phyloP scores from a whole-genome alignment of 768 basidiomycete species.

The Termitomyces sp. region DNA sequence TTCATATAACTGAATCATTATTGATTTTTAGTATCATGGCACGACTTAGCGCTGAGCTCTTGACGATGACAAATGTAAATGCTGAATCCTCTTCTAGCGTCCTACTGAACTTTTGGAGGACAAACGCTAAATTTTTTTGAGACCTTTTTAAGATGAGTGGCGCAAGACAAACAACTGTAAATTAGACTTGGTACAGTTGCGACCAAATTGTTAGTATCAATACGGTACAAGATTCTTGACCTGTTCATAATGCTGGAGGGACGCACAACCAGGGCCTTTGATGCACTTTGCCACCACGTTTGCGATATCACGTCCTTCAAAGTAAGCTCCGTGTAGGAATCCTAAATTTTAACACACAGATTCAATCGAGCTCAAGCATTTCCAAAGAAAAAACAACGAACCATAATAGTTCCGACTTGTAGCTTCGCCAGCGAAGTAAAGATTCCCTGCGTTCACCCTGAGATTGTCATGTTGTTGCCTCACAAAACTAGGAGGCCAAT shows the following conservation, averaged over 20 bases:
- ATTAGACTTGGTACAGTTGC: too few species aligned
- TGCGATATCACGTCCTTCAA: conserved; percentile 45
- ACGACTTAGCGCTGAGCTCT: too few species aligned
- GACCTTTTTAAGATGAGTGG: too few species aligned
- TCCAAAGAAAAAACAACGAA: conserved; percentile 14
- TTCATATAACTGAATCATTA: too few species aligned
- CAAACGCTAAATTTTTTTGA: too few species aligned
- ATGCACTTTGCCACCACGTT: conserved; percentile 40
- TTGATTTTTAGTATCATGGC: too few species aligned
- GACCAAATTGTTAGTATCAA: too few species aligned
- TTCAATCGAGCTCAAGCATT: background rate
- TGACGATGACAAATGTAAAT: too few species aligned
- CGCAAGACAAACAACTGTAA: too few species aligned
- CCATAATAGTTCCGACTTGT: conserved; percentile 58
- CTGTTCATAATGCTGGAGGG: conserved; percentile 19
- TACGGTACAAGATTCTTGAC: conserved; percentile 25
- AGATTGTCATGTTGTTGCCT: conserved; percentile 53
- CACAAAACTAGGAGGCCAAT: conserved; percentile 65
- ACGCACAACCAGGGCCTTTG: conserved; percentile 15
- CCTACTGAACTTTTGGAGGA: too few species aligned
- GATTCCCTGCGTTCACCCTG: conserved; percentile 46
- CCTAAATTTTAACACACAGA: conserved; percentile 27
- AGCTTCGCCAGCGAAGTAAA: conserved; percentile 67
- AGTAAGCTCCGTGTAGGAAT: conserved; percentile 57
- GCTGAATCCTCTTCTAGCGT: too few species aligned